Evolutionary conservation across 306 rosid species (phyloP).

Genomic region (Potentilla sterilis): DNA sequence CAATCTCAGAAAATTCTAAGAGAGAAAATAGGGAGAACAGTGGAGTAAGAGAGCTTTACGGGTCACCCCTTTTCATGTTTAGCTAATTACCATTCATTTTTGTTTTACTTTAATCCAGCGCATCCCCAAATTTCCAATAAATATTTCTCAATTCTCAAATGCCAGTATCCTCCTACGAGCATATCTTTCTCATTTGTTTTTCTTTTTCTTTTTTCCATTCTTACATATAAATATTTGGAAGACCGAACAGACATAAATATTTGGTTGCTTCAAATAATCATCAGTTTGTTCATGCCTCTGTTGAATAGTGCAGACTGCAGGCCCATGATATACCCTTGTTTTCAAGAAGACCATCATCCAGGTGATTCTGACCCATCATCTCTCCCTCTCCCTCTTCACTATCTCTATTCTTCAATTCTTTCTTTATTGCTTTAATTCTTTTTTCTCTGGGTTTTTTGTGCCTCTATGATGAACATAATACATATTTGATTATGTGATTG

Average conservation of each 20-base stretch:
- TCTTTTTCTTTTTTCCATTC: background rate
- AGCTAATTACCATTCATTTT: background rate
- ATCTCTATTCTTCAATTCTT: background rate
- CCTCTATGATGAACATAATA: background rate
- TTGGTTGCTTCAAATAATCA: background rate
- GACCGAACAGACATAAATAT: background rate
- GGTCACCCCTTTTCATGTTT: background rate
- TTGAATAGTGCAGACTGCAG: slow-evolving; percentile 1
- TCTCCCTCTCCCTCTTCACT: background rate
- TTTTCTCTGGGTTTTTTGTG: slow-evolving; percentile 12
- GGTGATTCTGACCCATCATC: slow-evolving; percentile 7
- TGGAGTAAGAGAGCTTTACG: slow-evolving; percentile 8
- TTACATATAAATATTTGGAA: background rate
- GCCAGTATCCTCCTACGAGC: no score
- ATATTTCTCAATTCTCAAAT: background rate
- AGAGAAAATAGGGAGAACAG: background rate
- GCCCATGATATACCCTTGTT: slow-evolving; percentile 10
- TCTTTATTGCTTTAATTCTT: background rate
- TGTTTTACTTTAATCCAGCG: background rate
- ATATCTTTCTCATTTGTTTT: background rate
- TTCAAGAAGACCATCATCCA: slow-evolving; percentile 4
- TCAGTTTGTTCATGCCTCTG: background rate
- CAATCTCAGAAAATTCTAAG: background rate
- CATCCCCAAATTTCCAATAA: background rate
- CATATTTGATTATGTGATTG: background rate